Evolutionary conservation across 2,329 filamentous ascomycete genomes (phyloP).

Genomic region (Curvularia sp.): DNA sequence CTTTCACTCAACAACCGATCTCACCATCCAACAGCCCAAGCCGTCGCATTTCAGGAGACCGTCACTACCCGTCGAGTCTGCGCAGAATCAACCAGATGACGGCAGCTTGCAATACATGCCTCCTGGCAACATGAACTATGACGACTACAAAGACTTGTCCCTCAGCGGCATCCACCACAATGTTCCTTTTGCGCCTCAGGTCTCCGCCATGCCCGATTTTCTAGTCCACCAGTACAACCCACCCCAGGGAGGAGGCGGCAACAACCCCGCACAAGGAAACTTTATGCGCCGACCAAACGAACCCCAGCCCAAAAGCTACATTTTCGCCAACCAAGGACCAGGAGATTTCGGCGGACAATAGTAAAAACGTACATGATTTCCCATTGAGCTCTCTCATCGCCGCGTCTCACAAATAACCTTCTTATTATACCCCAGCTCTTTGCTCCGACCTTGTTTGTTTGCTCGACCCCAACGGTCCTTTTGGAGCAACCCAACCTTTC

Average conservation of each 20-base stretch:
- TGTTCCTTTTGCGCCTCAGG: conserved; percentile 43
- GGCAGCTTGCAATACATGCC: conserved; percentile 35
- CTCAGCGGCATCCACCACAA: conserved; percentile 42
- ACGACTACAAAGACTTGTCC: conserved; percentile 38
- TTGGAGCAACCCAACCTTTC: background rate
- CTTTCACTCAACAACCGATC: conserved; percentile 46
- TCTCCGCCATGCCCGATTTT: conserved; percentile 47
- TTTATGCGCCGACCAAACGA: conserved; percentile 39
- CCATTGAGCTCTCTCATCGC: conserved; percentile 3
- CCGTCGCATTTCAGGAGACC: conserved; percentile 47
- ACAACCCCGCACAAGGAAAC: conserved; percentile 36
- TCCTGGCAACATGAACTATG: conserved; percentile 37
- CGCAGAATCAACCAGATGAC: conserved; percentile 35
- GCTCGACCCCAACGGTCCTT: background rate
- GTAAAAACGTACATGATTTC: background rate
- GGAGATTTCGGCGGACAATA: conserved; percentile 48
- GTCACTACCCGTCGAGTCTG: conserved; percentile 45
- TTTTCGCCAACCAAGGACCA: conserved; percentile 57
- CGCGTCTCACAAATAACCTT: conserved; percentile 8
- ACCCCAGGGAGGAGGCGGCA: conserved; percentile 44
- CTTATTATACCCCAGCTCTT: conserved; percentile 19
- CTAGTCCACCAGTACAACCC: conserved; percentile 58
- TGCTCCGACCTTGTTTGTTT: conserved; percentile 8
- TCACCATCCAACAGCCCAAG: conserved; percentile 46
- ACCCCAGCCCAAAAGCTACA: conserved; percentile 54